A percentile compares a stretch with the other conserved stretches of the same genome.
Evolutionary conservation across 2,329 filamentous ascomycete species (phyloP).

Genomic region (Trichophyton equinum): DNA sequence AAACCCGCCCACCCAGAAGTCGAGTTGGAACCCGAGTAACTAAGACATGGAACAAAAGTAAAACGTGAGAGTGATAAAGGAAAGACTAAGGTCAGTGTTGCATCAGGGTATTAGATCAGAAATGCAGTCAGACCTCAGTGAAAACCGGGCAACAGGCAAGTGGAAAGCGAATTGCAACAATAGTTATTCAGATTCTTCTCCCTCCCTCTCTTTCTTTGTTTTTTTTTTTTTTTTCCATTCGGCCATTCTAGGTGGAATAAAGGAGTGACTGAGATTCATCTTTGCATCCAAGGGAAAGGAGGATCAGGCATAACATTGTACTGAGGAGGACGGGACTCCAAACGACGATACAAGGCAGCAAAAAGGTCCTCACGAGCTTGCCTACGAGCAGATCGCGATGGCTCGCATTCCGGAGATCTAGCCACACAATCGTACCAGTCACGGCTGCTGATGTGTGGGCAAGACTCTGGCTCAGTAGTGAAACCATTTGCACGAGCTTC

Average conservation of each 20-base stretch:
- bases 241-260: neutral
- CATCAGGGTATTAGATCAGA: too few species aligned
- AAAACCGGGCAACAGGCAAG: too few species aligned
- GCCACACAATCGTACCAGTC: neutral
- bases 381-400: neutral
- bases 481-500: neutral
- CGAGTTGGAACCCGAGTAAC: too few species aligned
- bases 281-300: neutral
- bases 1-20: too few species aligned
- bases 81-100: too few species aligned
- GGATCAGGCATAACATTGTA: neutral
- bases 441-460: too few species aligned
- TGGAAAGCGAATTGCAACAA: too few species aligned
- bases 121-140: too few species aligned
- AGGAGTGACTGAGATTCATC: neutral
- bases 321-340: neutral
- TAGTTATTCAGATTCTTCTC: neutral
- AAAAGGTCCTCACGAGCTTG: neutral
- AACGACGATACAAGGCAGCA: neutral
- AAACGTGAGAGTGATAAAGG: too few species aligned
- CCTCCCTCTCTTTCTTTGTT: neutral
- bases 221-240: neutral
- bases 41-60: too few species aligned
- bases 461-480: neutral
- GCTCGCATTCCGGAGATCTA: neutral